Evolutionary conservation across 176 grass and related monocot genomes (phyloP).

Genomic region (Alloteropsis semialata): DNA sequence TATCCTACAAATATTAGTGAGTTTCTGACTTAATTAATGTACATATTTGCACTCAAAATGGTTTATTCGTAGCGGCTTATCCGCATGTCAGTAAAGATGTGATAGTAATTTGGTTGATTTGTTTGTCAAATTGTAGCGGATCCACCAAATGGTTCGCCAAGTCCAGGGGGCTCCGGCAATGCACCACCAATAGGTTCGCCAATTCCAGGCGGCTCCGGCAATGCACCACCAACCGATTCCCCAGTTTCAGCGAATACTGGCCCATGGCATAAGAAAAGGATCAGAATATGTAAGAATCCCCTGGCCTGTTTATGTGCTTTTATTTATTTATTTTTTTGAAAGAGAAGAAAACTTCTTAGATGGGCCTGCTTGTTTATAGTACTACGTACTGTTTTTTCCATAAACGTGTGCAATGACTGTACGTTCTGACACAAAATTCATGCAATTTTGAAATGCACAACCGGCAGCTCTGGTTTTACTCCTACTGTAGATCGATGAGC

Average conservation of each 20-base stretch:
- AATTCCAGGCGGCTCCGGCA: too few relatives aligned
- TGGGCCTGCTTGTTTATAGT: neutral
- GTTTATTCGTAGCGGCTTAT: too few relatives aligned
- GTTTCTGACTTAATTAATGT: too few relatives aligned
- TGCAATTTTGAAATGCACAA: neutral
- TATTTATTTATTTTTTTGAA: neutral
- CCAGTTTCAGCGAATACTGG: neutral
- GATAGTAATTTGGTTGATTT: neutral
- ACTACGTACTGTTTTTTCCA: too few relatives aligned
- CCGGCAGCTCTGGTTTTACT: neutral
- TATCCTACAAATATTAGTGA: too few relatives aligned
- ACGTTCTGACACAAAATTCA: neutral
- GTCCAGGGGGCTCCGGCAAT: neutral
- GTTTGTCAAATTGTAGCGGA: neutral
- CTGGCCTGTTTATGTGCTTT: neutral
- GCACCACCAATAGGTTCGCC: neutral
- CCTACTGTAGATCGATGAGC: neutral
- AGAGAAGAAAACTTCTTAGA: neutral
- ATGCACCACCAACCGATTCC: too few relatives aligned
- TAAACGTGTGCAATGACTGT: neutral
- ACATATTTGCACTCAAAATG: too few relatives aligned
- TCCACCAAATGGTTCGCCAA: neutral
- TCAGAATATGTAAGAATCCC: neutral
- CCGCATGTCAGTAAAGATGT: too few relatives aligned
- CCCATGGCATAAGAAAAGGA: neutral